A percentile compares a stretch with the other conserved stretches of the same genome.
Conservation (phyloP, 2,329 filamentous ascomycete genomes). For the Hypoxylon sp. region DNA sequence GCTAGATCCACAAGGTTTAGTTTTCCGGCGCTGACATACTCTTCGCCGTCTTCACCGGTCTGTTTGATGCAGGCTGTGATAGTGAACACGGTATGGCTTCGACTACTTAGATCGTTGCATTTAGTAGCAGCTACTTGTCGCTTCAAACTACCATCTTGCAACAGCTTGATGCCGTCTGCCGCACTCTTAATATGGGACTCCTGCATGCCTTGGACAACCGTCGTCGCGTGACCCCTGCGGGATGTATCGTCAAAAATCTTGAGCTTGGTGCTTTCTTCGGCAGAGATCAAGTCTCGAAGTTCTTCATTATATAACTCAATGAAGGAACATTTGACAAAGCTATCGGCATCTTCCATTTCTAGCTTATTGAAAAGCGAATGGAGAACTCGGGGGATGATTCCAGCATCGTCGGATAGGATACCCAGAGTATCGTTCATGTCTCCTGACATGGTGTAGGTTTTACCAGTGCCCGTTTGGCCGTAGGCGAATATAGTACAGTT, state of each 20-base stretch:
- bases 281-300: slow-evolving; percentile 84
- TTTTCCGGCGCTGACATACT: slow-evolving; percentile 90
- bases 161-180: slow-evolving; percentile 83
- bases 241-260: slow-evolving; percentile 95
- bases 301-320: slow-evolving; percentile 99
- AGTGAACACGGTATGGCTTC: slow-evolving; percentile 97
- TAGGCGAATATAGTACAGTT: slow-evolving; percentile 99
- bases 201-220: slow-evolving; percentile 96
- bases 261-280: slow-evolving; percentile 83
- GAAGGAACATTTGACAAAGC: slow-evolving; percentile 95
- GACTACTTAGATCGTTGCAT: slow-evolving; percentile 96
- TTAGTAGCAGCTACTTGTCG: slow-evolving; percentile 99
- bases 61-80: slow-evolving; percentile 92
- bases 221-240: slow-evolving; percentile 83
- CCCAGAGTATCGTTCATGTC: slow-evolving; percentile 91
- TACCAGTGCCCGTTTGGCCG: slow-evolving; percentile 96
- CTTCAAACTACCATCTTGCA: slow-evolving; percentile 89
- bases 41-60: slow-evolving; percentile 82
- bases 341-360: slow-evolving; percentile 79
- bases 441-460: slow-evolving; percentile 99
- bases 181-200: slow-evolving; percentile 91
- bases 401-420: slow-evolving; percentile 87
- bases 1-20: slow-evolving; percentile 96
- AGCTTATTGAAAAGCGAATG: slow-evolving; percentile 88
- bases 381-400: slow-evolving; percentile 92